These are phyloP conservation scores for Mycena sp. DNA, from an alignment of 1,284 basidiomycete genomes.

Conservation along the genomic window DNA sequence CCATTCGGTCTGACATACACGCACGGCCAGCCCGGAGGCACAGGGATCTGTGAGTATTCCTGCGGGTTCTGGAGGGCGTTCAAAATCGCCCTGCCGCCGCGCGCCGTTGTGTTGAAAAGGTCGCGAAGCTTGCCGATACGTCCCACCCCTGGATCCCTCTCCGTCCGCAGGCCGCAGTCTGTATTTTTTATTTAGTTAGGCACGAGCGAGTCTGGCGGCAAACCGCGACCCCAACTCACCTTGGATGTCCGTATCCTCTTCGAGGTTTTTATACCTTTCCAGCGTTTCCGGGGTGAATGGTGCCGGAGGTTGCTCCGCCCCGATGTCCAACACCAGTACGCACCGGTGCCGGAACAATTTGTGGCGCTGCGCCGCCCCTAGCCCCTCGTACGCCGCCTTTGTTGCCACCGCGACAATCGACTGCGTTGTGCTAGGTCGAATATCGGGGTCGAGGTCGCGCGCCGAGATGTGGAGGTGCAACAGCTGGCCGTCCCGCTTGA, in stretches of 20 bases:
- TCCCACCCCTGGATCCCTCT: background rate
- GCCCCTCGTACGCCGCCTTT: background rate
- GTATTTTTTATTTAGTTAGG: background rate
- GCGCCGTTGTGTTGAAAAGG: no score
- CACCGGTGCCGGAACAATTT: no score
- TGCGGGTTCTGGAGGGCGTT: background rate
- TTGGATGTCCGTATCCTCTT: background rate
- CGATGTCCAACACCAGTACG: no score
- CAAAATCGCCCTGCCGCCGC: background rate
- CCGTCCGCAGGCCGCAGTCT: background rate
- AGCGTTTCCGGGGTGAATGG: background rate
- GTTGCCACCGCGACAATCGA: background rate
- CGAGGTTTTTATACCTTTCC: background rate
- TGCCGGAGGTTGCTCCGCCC: background rate
- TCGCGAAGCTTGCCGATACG: background rate
- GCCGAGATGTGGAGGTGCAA: no score
- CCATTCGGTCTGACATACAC: background rate
- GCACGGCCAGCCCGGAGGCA: background rate
- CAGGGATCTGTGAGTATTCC: background rate
- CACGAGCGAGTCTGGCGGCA: no score
- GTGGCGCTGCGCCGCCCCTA: no score
- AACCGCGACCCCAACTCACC: background rate
- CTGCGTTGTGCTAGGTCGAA: background rate
- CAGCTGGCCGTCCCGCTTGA: no score
- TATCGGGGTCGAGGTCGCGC: background rate